These are phyloP conservation scores for Sequoia sempervirens DNA, from an alignment of 75 land plant genomes.

Conservation along the genomic window DNA sequence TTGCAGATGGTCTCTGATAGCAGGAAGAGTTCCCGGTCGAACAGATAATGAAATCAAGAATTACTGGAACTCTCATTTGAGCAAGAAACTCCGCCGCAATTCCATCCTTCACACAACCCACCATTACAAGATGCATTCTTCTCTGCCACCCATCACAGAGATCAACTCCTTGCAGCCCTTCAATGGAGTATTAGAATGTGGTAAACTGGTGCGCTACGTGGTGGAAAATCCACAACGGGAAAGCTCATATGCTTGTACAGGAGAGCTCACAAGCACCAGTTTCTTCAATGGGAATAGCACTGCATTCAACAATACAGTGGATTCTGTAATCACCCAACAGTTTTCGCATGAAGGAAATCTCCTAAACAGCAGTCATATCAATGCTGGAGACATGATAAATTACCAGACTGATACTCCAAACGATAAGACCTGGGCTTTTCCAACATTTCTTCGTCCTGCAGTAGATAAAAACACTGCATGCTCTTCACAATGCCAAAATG, in stretches of 20 bases:
- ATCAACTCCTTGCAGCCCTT: neutral
- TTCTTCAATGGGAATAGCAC: neutral
- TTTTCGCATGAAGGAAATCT: neutral
- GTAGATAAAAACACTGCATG: neutral
- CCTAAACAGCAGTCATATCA: neutral
- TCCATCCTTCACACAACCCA: neutral
- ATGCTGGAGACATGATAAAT: neutral
- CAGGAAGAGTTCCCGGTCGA: neutral
- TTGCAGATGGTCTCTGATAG: neutral
- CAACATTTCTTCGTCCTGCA: neutral
- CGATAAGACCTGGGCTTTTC: neutral
- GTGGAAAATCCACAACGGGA: neutral
- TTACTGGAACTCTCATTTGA: neutral
- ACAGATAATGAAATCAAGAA: slow-evolving; percentile 4
- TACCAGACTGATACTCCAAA: neutral
- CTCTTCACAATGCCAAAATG: neutral
- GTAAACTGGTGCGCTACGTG: neutral
- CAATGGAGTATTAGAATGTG: neutral
- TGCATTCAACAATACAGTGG: too few species aligned
- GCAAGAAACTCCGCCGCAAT: neutral
- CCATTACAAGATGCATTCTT: neutral
- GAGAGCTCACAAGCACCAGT: neutral
- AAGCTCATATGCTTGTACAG: neutral
- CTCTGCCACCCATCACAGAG: neutral
- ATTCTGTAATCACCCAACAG: neutral